Base-by-base conservation (phyloP, 2,329 filamentous ascomycete species). In the Aspergillus persii region DNA sequence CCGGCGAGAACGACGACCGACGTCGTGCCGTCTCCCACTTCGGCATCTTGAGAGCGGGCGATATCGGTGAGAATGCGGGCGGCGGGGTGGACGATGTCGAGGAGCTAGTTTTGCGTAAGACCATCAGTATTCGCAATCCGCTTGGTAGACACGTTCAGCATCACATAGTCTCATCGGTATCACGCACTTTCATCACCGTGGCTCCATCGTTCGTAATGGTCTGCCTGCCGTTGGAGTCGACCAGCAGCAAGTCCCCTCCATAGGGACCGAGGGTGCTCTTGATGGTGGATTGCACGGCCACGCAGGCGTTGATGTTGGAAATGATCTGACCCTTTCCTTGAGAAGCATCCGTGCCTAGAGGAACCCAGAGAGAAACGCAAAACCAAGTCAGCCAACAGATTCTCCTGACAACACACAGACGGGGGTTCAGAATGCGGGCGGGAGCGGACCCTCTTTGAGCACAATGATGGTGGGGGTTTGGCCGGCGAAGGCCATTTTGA, bases 191-290 rank as follows among this genome's bases (percentile, higher is more conserved):
- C 95, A 99, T 99, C 62, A 98, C 95, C 53, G 95, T 99, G 52
- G 95, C 95, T 74, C 95, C 95, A 81, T 99, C 95, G 80, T 99
- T 99, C 70, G 95, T 99, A 75, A 99, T 98, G 57, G 95, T 99
- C 81, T 97, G 92, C 77, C 81, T 89, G 77, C 95, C 95, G 83
- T 97, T 97, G 77, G 88, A 89, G 79, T 98, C 95, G 58, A 98
- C 94, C 80, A 99, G 89, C 76, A 99, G 84, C 75, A 98, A 81
- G 80, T 99, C 95, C 72, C 95, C 95, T 75, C 95, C 95, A 79
- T 98, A 99, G 36, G 95, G 95, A 46, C 95, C 95, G 39, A 99
- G 84, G 23, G 95, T 99, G 71, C 90, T 91, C 82, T 96, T 96
- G 81, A 99, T 94, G 61, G 94, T 98, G 53, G 89, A 86, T 81